Conservation (phyloP, 345 rosid genomes). For the Gossypium australe region DNA sequence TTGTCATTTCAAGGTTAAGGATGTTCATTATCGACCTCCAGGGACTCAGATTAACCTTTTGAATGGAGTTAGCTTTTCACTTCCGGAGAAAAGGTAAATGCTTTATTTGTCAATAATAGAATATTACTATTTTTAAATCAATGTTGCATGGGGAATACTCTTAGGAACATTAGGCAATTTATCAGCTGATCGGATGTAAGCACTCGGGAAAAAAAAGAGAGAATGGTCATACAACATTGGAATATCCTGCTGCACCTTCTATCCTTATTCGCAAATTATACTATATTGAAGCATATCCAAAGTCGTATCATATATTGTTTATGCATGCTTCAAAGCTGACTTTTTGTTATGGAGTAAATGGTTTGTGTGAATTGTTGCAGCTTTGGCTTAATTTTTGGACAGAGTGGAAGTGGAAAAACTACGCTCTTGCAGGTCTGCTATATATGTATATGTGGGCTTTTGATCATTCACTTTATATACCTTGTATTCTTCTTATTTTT, state of each 20-base stretch:
- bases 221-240: background rate
- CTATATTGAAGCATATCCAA: background rate
- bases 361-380: slow-evolving; percentile 32
- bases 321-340: background rate
- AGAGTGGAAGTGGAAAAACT: slow-evolving; percentile 96
- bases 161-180: background rate
- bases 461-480: background rate
- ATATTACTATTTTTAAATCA: background rate
- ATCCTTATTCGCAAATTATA: background rate
- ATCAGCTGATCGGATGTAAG: background rate
- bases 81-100: slow-evolving; percentile 62
- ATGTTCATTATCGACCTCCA: slow-evolving; percentile 71
- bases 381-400: slow-evolving; percentile 92
- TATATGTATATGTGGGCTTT: background rate
- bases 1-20: slow-evolving; percentile 41
- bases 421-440: slow-evolving; percentile 72
- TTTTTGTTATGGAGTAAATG: slow-evolving; percentile 8
- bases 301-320: background rate
- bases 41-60: slow-evolving; percentile 73
- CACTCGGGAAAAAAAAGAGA: background rate
- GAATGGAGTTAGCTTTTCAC: slow-evolving; percentile 65
- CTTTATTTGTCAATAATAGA: slow-evolving; percentile 1
- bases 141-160: background rate
- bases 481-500: background rate
- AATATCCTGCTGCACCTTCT: background rate